Evolutionary conservation across 106 monocot species (phyloP).

Genomic region (Amphibolis antarctica): DNA sequence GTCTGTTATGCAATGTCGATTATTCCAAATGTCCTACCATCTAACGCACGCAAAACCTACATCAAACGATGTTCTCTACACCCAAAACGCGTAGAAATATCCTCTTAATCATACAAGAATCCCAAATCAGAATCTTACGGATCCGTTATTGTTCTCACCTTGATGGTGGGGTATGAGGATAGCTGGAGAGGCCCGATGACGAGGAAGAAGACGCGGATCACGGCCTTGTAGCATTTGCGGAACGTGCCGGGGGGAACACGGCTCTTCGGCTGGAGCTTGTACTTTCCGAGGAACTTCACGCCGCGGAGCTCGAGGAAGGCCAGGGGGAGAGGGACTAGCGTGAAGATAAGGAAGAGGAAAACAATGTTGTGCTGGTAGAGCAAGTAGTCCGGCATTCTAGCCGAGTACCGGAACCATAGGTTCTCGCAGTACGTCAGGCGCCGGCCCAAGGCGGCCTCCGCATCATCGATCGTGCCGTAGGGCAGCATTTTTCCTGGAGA

Average conservation of each 20-base stretch:
- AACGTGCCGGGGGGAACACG: constrained; percentile 29
- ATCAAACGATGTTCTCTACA: too few relatives aligned
- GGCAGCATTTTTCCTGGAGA: constrained; percentile 40
- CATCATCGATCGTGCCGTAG: constrained; percentile 40
- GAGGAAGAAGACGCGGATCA: constrained; percentile 47
- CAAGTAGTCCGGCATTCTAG: constrained; percentile 47
- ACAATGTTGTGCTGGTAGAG: constrained; percentile 70
- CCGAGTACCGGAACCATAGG: constrained; percentile 75
- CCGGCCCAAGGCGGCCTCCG: constrained; percentile 66
- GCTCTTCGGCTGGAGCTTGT: constrained; percentile 90
- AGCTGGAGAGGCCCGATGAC: constrained; percentile 74
- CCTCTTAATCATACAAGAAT: too few relatives aligned
- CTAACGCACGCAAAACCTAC: too few relatives aligned
- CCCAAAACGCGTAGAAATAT: too few relatives aligned
- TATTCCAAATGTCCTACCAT: too few relatives aligned
- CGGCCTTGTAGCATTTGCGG: constrained; percentile 57
- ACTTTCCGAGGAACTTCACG: constrained; percentile 22
- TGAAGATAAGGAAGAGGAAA: constrained; percentile 69
- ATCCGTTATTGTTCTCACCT: constrained; percentile 38
- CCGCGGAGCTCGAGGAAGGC: constrained; percentile 55
- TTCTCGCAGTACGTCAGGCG: constrained; percentile 43
- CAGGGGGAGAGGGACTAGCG: constrained; percentile 65
- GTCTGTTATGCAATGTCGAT: too few relatives aligned
- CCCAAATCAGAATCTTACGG: too few relatives aligned
- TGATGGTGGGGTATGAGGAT: constrained; percentile 62